Evolutionary conservation across 1,139 yeast species (phyloP).

Genomic region (Sugiyamaella grinbergsii): DNA sequence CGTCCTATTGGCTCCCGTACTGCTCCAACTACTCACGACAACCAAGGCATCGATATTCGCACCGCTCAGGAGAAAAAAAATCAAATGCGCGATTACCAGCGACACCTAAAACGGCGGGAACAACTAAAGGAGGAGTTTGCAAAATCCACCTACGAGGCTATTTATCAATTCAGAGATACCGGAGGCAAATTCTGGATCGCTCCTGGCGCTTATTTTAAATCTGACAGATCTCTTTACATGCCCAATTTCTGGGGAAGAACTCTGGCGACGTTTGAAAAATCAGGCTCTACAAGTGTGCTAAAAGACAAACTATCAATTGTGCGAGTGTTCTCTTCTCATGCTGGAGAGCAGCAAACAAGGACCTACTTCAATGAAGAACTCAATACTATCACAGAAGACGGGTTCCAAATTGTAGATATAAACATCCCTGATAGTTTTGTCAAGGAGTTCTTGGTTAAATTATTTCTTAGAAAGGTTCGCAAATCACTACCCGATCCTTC

Average conservation of each 20-base stretch:
- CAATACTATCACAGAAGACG: constrained; percentile 37
- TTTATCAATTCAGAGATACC: constrained; percentile 75
- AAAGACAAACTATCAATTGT: constrained; percentile 62
- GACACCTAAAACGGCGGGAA: constrained; percentile 40
- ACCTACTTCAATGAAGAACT: constrained; percentile 50
- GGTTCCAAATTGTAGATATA: constrained; percentile 70
- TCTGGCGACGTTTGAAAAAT: constrained; percentile 48
- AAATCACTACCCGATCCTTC: constrained; percentile 45
- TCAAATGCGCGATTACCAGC: constrained; percentile 52
- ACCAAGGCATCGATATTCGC: constrained; percentile 43
- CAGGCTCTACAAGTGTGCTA: constrained; percentile 50
- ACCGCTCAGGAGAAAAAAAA: constrained; percentile 43
- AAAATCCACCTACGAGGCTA: constrained; percentile 84
- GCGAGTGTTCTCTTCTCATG: constrained; percentile 64
- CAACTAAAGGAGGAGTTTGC: constrained; percentile 68
- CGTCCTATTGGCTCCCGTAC: constrained; percentile 51
- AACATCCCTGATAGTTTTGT: constrained; percentile 71
- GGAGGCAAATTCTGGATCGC: constrained; percentile 83
- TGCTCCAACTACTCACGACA: constrained; percentile 46
- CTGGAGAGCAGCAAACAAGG: constrained; percentile 70
- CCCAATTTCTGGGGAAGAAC: constrained; percentile 77
- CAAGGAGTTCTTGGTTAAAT: constrained; percentile 63
- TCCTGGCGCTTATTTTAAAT: constrained; percentile 73
- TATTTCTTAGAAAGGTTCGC: constrained; percentile 48
- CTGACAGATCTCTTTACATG: constrained; percentile 76